Conservation (phyloP, 2,329 filamentous ascomycete species). For the Colletotrichum aenigma region DNA sequence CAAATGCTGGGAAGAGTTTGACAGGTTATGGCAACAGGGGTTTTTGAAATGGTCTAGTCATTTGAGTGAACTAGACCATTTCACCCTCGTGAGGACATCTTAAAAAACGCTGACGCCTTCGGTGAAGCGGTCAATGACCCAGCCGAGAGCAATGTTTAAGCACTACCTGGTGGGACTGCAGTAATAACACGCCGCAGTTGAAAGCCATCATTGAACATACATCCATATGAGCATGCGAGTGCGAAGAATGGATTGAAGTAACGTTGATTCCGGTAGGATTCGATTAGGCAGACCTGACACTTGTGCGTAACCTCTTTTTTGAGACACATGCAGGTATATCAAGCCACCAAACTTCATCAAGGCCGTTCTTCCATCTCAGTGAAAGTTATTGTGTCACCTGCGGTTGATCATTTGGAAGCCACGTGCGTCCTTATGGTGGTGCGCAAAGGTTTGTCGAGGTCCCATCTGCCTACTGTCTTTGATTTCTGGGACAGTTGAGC, state of each 20-base stretch:
- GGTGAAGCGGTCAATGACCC: not conserved
- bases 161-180: not conserved
- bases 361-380: not conserved
- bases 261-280: not conserved
- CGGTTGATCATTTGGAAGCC: not conserved
- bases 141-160: not conserved
- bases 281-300: not conserved
- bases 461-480: too few relatives aligned
- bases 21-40: accelerated
- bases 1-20: not conserved
- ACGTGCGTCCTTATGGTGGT: too few relatives aligned
- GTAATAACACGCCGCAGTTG: not conserved
- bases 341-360: not conserved
- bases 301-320: not conserved
- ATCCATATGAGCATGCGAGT: not conserved
- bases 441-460: too few relatives aligned
- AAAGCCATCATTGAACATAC: not conserved
- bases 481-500: too few relatives aligned
- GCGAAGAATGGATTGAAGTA: not conserved
- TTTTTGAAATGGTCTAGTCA: not conserved
- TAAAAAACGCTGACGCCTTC: not conserved
- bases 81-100: not conserved
- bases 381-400: not conserved
- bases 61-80: too few relatives aligned
- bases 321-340: not conserved